phyloP scores from a whole-genome alignment of 2,329 filamentous ascomycete species.

The Hypoxylon sp. region DNA sequence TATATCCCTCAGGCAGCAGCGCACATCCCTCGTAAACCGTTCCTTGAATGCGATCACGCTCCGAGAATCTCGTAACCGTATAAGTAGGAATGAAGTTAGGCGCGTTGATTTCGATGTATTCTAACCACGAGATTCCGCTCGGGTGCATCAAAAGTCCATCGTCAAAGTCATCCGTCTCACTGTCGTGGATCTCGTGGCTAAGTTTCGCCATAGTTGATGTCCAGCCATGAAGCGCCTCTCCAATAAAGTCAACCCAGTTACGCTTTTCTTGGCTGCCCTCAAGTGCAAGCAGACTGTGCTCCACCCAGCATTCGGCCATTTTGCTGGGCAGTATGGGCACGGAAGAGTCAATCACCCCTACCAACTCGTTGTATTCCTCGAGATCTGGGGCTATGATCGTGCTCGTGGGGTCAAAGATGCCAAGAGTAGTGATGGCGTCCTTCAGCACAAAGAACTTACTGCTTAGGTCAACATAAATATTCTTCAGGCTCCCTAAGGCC shows the following conservation, averaged over 20 bases:
- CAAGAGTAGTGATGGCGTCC: too few relatives aligned
- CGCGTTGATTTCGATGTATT: background rate
- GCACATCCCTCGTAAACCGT: background rate
- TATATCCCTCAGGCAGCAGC: background rate
- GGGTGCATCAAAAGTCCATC: slow-evolving; percentile 9
- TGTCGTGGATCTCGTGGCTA: background rate
- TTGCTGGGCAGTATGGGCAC: background rate
- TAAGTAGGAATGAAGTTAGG: slow-evolving; percentile 8
- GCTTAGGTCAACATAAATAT: slow-evolving; percentile 7
- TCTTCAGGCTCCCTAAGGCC: background rate
- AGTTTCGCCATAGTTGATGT: background rate
- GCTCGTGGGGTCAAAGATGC: background rate
- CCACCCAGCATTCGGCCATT: background rate
- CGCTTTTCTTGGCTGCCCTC: background rate
- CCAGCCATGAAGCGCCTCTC: slow-evolving; percentile 6
- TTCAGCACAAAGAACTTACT: background rate
- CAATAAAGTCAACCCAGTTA: slow-evolving; percentile 3
- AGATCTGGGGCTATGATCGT: slow-evolving; percentile 9
- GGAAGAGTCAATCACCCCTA: background rate
- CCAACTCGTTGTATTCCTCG: background rate
- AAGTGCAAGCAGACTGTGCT: background rate
- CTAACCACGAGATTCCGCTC: slow-evolving; percentile 13
- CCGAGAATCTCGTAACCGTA: background rate
- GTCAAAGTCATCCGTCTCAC: slow-evolving; percentile 1
- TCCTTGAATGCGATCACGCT: background rate